Evolutionary conservation across 1,139 yeast genomes (phyloP), one percentile per base, ranked within the genome.

Genomic region (Nakaseomyces sp.): DNA sequence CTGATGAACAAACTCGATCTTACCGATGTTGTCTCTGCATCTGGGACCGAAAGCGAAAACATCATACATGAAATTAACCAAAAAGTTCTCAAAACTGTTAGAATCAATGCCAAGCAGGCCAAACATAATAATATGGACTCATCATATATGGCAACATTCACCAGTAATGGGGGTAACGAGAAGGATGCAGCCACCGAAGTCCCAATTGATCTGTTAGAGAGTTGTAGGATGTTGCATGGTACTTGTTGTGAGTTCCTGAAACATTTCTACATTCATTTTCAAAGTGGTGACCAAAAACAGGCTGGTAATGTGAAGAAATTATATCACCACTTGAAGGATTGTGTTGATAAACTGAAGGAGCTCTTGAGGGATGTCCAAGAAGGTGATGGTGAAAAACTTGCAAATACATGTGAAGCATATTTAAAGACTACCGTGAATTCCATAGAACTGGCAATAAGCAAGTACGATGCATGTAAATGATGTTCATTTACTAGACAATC

Each of bases 241-340:
- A 80, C 89, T 0, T 75, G 87, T 1, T 71, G 79, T 33, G 91
- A 82, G 59, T 81, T 81, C 55, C 60, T 82, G 39, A 73, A 77
- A 45, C 89, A 82, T 58, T 82, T 81, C 57, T 82, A 87, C 82
- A 59, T 71, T 5, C 79, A 77, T 54, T 77, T 76, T 53, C 73
- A 72, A 50, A 74, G 79, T 25, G 77, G 78, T 10, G 81, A 77
- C 43, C 70, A 76, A 15, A 66, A 73, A 19, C 74, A 74, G 48
- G 77, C 76, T 9, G 52, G 56, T 1, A 67, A 69, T 16, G 65
- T 77, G 16, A 64, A 69, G 37, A 72, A 69, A 43, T 63, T 78
- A 31, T 75, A 72, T 44, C 66, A 64, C 25, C 71, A 75, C 43
- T 54, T 80, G 25, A 60, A 64, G 25, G 76, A 75, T 48, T 77